A percentile compares a stretch with the other conserved stretches of the same genome.
phyloP scores from a whole-genome alignment of 2,329 filamentous ascomycete species.

The Fusarium concolor region DNA sequence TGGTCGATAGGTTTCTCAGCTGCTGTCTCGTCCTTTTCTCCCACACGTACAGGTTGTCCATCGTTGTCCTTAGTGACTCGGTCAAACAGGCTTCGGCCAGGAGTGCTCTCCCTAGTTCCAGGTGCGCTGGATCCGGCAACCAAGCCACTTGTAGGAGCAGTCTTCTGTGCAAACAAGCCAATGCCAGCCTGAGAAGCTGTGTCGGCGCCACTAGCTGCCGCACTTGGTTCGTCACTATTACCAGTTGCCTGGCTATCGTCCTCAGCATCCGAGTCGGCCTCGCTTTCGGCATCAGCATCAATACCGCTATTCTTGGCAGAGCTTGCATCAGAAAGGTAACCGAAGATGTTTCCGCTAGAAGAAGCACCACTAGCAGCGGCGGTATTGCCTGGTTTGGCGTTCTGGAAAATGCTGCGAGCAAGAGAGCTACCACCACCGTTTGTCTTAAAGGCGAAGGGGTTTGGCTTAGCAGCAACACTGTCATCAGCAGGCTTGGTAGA shows the following conservation, averaged over 20 bases:
- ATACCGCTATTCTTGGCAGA: slow-evolving; percentile 65
- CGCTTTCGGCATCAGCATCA: slow-evolving; percentile 61
- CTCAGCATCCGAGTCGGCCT: slow-evolving; percentile 57
- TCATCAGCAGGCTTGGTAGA: slow-evolving; percentile 44
- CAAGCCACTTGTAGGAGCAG: slow-evolving; percentile 44
- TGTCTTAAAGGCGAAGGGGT: slow-evolving; percentile 51
- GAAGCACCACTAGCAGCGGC: slow-evolving; percentile 32
- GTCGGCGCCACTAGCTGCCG: slow-evolving; percentile 56
- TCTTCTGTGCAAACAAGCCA: slow-evolving; percentile 48
- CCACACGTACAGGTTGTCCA: slow-evolving; percentile 61
- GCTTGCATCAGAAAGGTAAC: slow-evolving; percentile 68
- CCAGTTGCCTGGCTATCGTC: slow-evolving; percentile 56
- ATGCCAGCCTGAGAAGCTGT: slow-evolving; percentile 52
- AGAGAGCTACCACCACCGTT: slow-evolving; percentile 50
- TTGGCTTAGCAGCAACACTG: slow-evolving; percentile 48
- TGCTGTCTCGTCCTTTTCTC: slow-evolving; percentile 42
- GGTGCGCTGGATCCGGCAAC: slow-evolving; percentile 52
- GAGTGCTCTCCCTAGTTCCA: slow-evolving; percentile 58
- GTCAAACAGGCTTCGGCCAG: slow-evolving; percentile 66
- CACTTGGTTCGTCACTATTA: slow-evolving; percentile 58
- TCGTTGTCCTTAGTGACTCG: slow-evolving; percentile 63
- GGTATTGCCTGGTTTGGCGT: slow-evolving; percentile 50
- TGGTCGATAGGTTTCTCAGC: slow-evolving; percentile 51
- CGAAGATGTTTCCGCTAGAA: slow-evolving; percentile 65
- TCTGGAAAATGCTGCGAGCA: slow-evolving; percentile 58